phyloP scores from a whole-genome alignment of 495 filamentous ascomycete genomes.

The Penicillium robsamsonii region DNA sequence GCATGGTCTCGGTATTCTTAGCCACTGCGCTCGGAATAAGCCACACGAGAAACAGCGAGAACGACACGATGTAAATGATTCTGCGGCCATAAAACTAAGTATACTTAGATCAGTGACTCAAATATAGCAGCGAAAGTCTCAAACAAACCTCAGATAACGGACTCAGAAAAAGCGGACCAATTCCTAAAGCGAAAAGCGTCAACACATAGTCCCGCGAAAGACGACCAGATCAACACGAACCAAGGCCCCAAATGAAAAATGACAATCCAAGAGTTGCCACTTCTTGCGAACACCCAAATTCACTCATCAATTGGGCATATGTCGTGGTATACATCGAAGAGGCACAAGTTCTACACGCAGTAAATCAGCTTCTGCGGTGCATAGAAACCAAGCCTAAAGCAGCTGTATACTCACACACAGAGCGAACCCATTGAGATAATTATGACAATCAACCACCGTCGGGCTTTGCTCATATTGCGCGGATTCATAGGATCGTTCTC shows the following conservation, averaged over 20 bases:
- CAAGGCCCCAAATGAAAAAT: conserved; percentile 70
- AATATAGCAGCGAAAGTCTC: not conserved
- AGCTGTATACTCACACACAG: conserved; percentile 68
- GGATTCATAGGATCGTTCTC: conserved; percentile 74
- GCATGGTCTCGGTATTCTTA: conserved; percentile 76
- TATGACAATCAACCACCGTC: conserved; percentile 75
- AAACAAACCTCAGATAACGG: conserved; percentile 57
- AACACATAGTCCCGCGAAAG: conserved; percentile 16
- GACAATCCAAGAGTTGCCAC: conserved; percentile 80
- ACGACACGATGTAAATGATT: conserved; percentile 78
- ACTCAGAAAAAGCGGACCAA: conserved; percentile 70
- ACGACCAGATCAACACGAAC: conserved; percentile 20
- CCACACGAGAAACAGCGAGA: conserved; percentile 78
- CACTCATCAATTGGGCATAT: conserved; percentile 75
- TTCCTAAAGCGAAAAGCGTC: conserved; percentile 39
- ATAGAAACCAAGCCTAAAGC: not conserved
- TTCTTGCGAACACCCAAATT: conserved; percentile 66
- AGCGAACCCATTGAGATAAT: conserved; percentile 71
- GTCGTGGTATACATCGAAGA: conserved; percentile 87
- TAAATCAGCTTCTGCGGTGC: not conserved
- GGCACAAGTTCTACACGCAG: conserved; percentile 65
- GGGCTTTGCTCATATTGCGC: conserved; percentile 59
- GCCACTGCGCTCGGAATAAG: conserved; percentile 87
- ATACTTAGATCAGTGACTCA: conserved; percentile 27
- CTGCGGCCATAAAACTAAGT: conserved; percentile 82